A percentile compares a stretch with the other conserved stretches of the same genome.
Conservation (phyloP, 1,284 basidiomycete genomes). For the Anthracocystis panici-leucophaei region DNA sequence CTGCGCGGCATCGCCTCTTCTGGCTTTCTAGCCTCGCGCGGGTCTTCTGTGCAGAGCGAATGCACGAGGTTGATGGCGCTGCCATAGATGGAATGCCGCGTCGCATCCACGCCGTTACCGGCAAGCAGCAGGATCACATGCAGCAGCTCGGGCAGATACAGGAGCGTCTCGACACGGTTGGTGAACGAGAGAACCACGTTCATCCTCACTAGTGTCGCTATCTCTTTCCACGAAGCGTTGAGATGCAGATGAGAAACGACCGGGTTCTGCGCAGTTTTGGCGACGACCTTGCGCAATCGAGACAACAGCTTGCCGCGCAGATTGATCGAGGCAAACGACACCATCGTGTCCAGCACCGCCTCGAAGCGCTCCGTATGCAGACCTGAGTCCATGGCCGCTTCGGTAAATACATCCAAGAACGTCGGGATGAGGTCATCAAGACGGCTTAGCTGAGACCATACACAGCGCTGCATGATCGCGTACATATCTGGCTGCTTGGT, state of each 20-base stretch:
- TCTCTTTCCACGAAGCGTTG: conserved; percentile 65
- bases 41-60: conserved; percentile 65
- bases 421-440: conserved; percentile 64
- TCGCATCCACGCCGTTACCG: conserved; percentile 62
- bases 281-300: conserved; percentile 61
- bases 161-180: conserved; percentile 57
- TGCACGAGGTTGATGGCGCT: conserved; percentile 66
- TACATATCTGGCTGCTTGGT: conserved; percentile 66
- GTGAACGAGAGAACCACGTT: conserved; percentile 67
- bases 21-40: conserved; percentile 49
- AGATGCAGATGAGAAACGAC: conserved; percentile 58
- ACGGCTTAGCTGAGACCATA: conserved; percentile 64
- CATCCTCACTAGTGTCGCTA: conserved; percentile 64
- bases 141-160: conserved; percentile 63
- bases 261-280: conserved; percentile 63
- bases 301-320: conserved; percentile 64
- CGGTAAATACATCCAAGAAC: conserved; percentile 63
- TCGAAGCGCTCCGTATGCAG: conserved; percentile 64
- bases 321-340: conserved; percentile 64
- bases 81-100: conserved; percentile 58
- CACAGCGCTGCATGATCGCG: conserved; percentile 64
- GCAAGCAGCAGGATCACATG: conserved; percentile 64
- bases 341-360: conserved; percentile 66
- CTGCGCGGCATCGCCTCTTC: conserved; percentile 47
- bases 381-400: conserved; percentile 66